Evolutionary conservation across 768 basidiomycete species (phyloP), one percentile per base, ranked within the genome.

Genomic region (Mycena latifolia): DNA sequence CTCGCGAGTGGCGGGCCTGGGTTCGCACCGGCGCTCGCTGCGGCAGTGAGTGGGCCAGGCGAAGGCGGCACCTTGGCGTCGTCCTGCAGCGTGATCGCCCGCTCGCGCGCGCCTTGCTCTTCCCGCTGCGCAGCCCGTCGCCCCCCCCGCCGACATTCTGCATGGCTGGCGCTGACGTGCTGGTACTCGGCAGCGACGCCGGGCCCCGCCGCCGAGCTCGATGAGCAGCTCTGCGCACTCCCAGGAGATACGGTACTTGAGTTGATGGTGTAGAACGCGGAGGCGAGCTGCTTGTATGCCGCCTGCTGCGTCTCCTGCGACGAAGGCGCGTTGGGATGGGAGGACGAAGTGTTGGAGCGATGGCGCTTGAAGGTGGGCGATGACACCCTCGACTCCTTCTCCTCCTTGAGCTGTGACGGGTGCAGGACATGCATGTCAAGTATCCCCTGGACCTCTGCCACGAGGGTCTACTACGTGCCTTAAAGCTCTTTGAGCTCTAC

Each of bases 201-300:
- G n/a, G n/a, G n/a, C n/a, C n/a, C n/a, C n/a, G n/a, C n/a, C 88
- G 0, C 92, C 93, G 2, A 97, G 84, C 73, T 96, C 93, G 55
- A 96, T 91, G 39, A 97, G 83, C 24, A 97, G 79, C 72, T 93
- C 92, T 0, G 95, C 95, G 72, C 94, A 95, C 70, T 95, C 94
- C 93, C 94, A 95, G 33, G 92, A 89, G 47, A 95, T 87, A n/a
- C 85, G 85, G 73, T 95, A 97, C 73, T 88, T 91, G 24, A 82
- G 52, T 90, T 91, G 71, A 95, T 87, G 14, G 83, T 82, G 57
- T 87, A 85, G 63, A 91, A 88, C 5, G 84, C 79, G 0, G 87
- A 77, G 0, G 86, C 82, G 45, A 92, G 79, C 37, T 89, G 86
- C 61, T 86, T 88, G 73, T 88, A 85, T n/a, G n/a, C n/a, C 5